A percentile compares a stretch with the other conserved stretches of the same genome.
phyloP scores from a whole-genome alignment of 2,329 filamentous ascomycete species.

The Endoconidiophora laricicola region DNA sequence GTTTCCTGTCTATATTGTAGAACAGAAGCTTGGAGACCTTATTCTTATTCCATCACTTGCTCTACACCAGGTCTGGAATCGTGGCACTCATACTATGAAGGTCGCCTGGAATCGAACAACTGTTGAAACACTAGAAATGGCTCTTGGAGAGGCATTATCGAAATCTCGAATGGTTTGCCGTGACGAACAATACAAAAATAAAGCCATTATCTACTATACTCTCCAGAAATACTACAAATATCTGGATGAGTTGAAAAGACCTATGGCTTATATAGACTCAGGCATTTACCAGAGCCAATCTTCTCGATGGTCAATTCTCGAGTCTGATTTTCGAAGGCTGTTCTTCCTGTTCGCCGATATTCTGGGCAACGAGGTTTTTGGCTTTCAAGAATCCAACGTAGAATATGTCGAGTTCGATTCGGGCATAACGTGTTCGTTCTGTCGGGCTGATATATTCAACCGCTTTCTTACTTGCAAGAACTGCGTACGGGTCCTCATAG shows the following conservation, averaged over 20 bases:
- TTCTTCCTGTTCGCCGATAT: constrained; percentile 65
- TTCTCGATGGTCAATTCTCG: constrained; percentile 48
- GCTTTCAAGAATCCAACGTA: constrained; percentile 49
- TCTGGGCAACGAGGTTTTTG: constrained; percentile 74
- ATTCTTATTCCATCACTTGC: constrained; percentile 86
- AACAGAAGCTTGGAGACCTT: constrained; percentile 80
- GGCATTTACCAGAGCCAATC: constrained; percentile 17
- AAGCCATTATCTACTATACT: constrained; percentile 82
- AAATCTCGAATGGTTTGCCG: constrained; percentile 82
- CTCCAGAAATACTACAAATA: constrained; percentile 51
- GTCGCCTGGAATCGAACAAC: constrained; percentile 96
- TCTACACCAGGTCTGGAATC: constrained; percentile 96
- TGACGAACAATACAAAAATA: constrained; percentile 98
- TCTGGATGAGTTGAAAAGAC: constrained; percentile 28
- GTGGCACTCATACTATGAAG: constrained; percentile 89
- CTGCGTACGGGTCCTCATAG: constrained; percentile 51
- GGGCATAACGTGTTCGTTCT: constrained; percentile 90
- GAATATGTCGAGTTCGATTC: constrained; percentile 74
- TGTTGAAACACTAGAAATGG: constrained; percentile 74
- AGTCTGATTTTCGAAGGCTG: constrained; percentile 65
- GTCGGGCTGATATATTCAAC: constrained; percentile 92
- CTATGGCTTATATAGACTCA: too few species aligned
- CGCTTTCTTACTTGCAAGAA: constrained; percentile 82
- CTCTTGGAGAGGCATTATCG: constrained; percentile 71
- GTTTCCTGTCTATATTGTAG: constrained; percentile 82